Conservation (phyloP, 1,284 basidiomycete species). For the Rhodotorula sp. region DNA sequence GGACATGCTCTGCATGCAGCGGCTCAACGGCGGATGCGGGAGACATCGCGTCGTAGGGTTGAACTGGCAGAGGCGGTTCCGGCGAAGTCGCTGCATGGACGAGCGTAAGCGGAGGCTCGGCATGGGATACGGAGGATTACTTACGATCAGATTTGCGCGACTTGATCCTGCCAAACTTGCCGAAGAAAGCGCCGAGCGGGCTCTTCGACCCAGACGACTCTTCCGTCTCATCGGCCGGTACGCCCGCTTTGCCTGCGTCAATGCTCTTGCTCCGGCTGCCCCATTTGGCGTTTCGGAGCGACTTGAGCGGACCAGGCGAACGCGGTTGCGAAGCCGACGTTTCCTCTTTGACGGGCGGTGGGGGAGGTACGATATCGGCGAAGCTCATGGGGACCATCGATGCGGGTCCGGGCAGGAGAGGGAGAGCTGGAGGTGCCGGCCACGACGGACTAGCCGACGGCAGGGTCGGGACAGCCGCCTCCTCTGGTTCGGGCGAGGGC, state of each 20-base stretch:
- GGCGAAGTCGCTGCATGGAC: not conserved
- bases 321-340: not conserved
- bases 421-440: not conserved
- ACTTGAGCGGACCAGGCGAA: constrained; percentile 12
- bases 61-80: not conserved
- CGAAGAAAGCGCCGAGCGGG: constrained; percentile 28
- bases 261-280: constrained; percentile 5
- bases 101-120: not conserved
- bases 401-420: constrained; percentile 8
- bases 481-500: not conserved
- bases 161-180: constrained; percentile 15
- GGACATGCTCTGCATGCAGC: too few species aligned
- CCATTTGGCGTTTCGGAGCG: constrained; percentile 20
- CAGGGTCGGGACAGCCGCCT: constrained; percentile 3
- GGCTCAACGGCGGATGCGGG: too few species aligned
- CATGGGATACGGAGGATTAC: not conserved
- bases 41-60: too few species aligned
- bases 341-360: not conserved
- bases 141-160: not conserved
- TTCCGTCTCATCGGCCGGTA: not conserved
- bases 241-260: constrained; percentile 3
- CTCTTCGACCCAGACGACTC: constrained; percentile 17
- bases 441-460: constrained; percentile 13
- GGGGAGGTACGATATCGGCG: not conserved
- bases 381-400: not conserved